A percentile compares a stretch with the other conserved stretches of the same genome.
phyloP scores from a whole-genome alignment of 2,329 filamentous ascomycete species.

The Colletotrichum lindemuthianum region DNA sequence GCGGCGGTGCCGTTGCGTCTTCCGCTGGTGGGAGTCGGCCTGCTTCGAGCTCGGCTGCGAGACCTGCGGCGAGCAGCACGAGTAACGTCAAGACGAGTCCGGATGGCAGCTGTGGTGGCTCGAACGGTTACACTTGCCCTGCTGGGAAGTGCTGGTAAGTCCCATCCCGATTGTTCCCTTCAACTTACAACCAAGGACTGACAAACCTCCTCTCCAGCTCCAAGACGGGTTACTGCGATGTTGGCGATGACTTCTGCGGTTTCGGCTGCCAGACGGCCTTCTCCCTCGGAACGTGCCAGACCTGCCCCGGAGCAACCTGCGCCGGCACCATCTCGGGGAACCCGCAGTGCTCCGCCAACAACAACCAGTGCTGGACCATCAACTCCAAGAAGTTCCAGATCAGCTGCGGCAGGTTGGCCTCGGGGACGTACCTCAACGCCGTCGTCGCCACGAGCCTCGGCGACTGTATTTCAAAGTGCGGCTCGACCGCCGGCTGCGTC shows the following conservation, averaged over 20 bases:
- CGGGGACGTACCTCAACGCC: constrained; percentile 10
- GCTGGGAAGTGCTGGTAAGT: constrained; percentile 34
- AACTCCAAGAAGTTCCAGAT: constrained; percentile 29
- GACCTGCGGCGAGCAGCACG: constrained; percentile 14
- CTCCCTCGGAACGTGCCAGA: constrained; percentile 9
- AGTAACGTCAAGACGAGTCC: constrained; percentile 27
- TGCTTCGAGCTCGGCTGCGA: neutral
- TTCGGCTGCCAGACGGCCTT: constrained; percentile 29
- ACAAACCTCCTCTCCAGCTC: constrained; percentile 3
- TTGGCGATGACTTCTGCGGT: constrained; percentile 35
- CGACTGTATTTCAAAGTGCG: constrained; percentile 28
- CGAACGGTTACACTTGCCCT: constrained; percentile 51
- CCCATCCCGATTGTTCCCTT: neutral
- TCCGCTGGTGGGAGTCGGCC: neutral
- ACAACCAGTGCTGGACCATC: constrained; percentile 21
- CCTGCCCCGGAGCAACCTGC: constrained; percentile 20
- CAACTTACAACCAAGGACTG: neutral
- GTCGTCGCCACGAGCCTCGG: constrained; percentile 18
- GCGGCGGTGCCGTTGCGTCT: constrained; percentile 14
- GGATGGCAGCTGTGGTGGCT: constrained; percentile 53
- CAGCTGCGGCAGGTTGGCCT: constrained; percentile 20
- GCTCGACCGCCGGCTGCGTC: constrained; percentile 12
- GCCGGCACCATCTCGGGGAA: constrained; percentile 14
- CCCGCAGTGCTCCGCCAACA: constrained; percentile 19
- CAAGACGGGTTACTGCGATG: constrained; percentile 36